A percentile compares a stretch with the other conserved stretches of the same genome.
These are phyloP conservation scores for Nidula microcarpa DNA, from an alignment of 768 basidiomycete genomes.

Conservation along the genomic window DNA sequence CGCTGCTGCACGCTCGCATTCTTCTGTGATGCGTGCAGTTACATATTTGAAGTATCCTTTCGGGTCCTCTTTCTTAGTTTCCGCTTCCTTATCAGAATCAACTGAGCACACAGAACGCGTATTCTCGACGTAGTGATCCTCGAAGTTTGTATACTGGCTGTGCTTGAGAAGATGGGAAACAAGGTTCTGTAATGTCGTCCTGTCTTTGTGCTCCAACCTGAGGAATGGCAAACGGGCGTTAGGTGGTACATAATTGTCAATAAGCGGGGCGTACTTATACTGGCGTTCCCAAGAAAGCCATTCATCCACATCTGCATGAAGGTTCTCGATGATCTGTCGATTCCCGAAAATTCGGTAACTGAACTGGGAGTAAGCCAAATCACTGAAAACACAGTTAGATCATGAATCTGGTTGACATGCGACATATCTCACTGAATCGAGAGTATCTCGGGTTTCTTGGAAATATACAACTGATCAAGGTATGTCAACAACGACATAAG, in stretches of 20 bases:
- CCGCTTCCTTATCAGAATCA: constrained; percentile 41
- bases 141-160: constrained; percentile 56
- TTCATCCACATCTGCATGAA: constrained; percentile 40
- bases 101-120: constrained; percentile 50
- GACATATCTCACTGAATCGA: constrained; percentile 40
- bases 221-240: neutral
- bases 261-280: constrained; percentile 21
- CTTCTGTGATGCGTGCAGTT: constrained; percentile 46
- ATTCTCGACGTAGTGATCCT: constrained; percentile 47
- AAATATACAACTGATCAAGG: constrained; percentile 66
- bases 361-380: constrained; percentile 59
- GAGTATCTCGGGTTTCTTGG: constrained; percentile 27
- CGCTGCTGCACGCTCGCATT: constrained; percentile 48
- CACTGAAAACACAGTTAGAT: constrained; percentile 27
- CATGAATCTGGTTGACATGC: neutral
- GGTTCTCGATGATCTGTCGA: constrained; percentile 32
- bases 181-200: constrained; percentile 43
- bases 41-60: constrained; percentile 52
- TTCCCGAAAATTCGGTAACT: constrained; percentile 47
- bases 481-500: constrained; percentile 65
- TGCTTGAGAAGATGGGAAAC: constrained; percentile 55
- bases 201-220: constrained; percentile 34
- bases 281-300: constrained; percentile 59
- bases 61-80: constrained; percentile 37
- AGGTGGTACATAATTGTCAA: too few relatives aligned